Evolutionary conservation across 2,329 filamentous ascomycete genomes (phyloP).

Genomic region (Trichoderma atroviride): DNA sequence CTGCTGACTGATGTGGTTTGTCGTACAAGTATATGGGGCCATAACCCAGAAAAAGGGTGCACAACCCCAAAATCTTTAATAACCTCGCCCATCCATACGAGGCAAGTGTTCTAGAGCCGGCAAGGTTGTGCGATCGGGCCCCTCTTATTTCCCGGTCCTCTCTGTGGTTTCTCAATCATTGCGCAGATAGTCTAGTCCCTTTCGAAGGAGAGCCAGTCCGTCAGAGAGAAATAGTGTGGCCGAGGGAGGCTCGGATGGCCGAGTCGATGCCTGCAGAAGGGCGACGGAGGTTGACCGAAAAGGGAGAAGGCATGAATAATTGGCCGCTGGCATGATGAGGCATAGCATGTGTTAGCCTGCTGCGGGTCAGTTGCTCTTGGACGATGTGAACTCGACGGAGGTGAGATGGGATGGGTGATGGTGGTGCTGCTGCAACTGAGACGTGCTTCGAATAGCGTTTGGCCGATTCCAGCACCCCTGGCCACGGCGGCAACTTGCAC

Average conservation of each 20-base stretch:
- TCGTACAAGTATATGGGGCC: background rate
- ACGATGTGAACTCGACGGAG: background rate
- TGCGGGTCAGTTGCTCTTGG: background rate
- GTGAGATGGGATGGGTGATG: background rate
- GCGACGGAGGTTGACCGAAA: conserved; percentile 20
- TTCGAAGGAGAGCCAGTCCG: background rate
- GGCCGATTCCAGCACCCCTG: background rate
- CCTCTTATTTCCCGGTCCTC: background rate
- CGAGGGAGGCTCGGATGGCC: conserved; percentile 3
- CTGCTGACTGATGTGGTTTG: background rate
- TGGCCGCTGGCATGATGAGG: background rate
- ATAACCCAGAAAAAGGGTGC: background rate
- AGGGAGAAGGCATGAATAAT: conserved; percentile 6
- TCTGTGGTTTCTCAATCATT: background rate
- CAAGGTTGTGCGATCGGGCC: background rate
- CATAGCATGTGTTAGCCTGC: background rate
- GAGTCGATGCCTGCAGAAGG: background rate
- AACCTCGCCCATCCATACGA: background rate
- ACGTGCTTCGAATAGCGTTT: background rate
- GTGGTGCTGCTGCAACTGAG: background rate
- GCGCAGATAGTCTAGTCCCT: background rate
- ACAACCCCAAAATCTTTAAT: background rate
- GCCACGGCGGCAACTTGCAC: background rate
- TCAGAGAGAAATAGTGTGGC: background rate
- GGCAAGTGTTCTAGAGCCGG: background rate